Conservation (phyloP, 148 eudicot genomes). For the Nepenthes gracilis region DNA sequence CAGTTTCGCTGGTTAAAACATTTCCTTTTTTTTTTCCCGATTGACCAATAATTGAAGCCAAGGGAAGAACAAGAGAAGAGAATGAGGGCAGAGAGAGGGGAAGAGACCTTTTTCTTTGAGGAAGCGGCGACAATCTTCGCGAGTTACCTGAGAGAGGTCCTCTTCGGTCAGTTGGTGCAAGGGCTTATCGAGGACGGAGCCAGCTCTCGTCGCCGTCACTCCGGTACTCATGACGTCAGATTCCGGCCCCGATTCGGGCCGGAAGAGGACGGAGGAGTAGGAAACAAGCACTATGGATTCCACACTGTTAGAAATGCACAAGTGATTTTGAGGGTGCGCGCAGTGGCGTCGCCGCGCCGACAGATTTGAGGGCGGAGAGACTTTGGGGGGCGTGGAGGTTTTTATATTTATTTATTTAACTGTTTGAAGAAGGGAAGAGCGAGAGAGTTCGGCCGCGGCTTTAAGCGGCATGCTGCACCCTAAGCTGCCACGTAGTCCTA, state of each 20-base stretch:
- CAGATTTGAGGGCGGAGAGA: neutral
- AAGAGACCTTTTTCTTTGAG: constrained; percentile 70
- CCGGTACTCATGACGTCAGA: constrained; percentile 31
- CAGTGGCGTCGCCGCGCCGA: neutral
- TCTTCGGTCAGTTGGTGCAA: constrained; percentile 67
- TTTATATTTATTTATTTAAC: neutral
- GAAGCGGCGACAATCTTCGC: constrained; percentile 89
- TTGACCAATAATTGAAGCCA: neutral
- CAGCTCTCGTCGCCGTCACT: constrained; percentile 14
- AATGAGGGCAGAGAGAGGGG: neutral
- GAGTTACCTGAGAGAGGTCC: constrained; percentile 90
- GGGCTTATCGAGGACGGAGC: constrained; percentile 57
- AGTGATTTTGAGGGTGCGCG: neutral
- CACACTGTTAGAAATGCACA: neutral
- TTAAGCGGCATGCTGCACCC: constrained; percentile 6
- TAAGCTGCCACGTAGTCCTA: constrained; percentile 10
- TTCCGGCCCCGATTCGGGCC: constrained; percentile 30
- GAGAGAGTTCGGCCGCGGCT: neutral
- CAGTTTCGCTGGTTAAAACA: neutral
- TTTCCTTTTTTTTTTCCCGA: neutral
- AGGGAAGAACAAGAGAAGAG: neutral
- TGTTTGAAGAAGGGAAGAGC: too few species aligned
- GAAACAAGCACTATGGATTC: too few species aligned
- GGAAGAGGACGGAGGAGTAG: neutral
- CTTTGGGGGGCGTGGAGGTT: neutral